Conservation (phyloP, 768 basidiomycete genomes). For the Candolleomyces eurysporus region DNA sequence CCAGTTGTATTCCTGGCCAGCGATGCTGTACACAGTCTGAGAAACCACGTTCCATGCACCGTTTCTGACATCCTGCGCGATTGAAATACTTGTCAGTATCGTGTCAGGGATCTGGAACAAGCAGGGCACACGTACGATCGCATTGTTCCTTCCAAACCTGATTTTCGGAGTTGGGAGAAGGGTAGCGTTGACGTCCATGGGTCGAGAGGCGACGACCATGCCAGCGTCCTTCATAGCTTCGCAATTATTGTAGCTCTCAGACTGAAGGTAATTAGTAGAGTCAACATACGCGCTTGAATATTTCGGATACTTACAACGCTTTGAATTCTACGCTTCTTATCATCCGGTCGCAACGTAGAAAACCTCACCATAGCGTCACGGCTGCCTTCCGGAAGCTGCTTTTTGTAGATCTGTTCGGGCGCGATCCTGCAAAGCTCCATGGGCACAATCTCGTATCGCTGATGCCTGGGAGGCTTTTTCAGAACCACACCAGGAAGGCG, state of each 20-base stretch:
- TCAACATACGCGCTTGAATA: too few relatives aligned
- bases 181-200: neutral
- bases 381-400: slow-evolving; percentile 64
- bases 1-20: neutral
- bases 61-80: neutral
- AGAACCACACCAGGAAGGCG: slow-evolving; percentile 15
- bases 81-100: neutral
- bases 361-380: slow-evolving; percentile 63
- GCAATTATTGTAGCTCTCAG: neutral
- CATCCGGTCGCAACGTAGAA: slow-evolving; percentile 59
- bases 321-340: slow-evolving; percentile 52
- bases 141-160: neutral
- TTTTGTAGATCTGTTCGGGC: slow-evolving; percentile 65
- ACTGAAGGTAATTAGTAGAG: neutral
- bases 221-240: neutral
- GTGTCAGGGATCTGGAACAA: too few relatives aligned
- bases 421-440: slow-evolving; percentile 65
- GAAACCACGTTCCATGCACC: slow-evolving; percentile 14
- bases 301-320: slow-evolving; percentile 25
- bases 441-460: slow-evolving; percentile 43
- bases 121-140: neutral
- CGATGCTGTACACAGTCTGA: neutral
- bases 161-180: neutral
- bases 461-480: neutral
- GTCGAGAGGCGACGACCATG: neutral